These are phyloP conservation scores for Santalum album DNA, from an alignment of 164 flowering plant genomes.

Conservation along the genomic window DNA sequence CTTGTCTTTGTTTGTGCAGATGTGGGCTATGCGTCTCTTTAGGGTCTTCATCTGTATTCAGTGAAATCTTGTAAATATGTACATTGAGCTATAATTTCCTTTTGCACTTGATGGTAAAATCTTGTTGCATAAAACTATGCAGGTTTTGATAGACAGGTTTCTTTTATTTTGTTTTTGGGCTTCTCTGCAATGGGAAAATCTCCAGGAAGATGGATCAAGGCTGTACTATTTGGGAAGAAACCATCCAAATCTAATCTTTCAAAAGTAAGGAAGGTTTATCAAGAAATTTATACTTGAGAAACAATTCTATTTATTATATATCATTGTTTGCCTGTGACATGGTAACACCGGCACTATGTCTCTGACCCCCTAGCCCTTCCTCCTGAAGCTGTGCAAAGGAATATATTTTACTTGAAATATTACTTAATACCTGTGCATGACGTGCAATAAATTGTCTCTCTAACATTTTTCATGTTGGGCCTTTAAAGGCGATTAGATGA, in stretches of 20 bases:
- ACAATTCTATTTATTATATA: background rate
- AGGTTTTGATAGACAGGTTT: conserved; percentile 3
- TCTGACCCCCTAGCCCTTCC: no score
- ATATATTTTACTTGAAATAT: no score
- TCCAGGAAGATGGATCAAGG: conserved; percentile 86
- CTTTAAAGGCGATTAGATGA: no score
- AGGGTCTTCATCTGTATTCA: no score
- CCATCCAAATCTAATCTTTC: conserved; percentile 41
- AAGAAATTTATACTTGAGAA: background rate
- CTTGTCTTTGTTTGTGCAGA: no score
- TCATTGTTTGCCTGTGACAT: no score
- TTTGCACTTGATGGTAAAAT: background rate
- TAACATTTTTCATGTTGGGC: no score
- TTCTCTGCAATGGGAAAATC: conserved; percentile 61
- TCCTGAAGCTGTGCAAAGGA: no score
- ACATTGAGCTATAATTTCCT: conserved; percentile 1
- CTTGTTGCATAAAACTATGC: conserved; percentile 1
- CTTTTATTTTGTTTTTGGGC: conserved; percentile 4
- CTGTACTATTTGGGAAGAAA: conserved; percentile 78
- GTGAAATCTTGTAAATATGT: background rate
- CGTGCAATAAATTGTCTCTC: no score
- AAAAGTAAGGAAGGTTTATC: conserved; percentile 44
- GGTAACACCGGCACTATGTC: no score
- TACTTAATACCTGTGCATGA: no score
- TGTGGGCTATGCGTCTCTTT: no score